Conservation (phyloP, 2,329 filamentous ascomycete genomes). For the Daldinia sp. region DNA sequence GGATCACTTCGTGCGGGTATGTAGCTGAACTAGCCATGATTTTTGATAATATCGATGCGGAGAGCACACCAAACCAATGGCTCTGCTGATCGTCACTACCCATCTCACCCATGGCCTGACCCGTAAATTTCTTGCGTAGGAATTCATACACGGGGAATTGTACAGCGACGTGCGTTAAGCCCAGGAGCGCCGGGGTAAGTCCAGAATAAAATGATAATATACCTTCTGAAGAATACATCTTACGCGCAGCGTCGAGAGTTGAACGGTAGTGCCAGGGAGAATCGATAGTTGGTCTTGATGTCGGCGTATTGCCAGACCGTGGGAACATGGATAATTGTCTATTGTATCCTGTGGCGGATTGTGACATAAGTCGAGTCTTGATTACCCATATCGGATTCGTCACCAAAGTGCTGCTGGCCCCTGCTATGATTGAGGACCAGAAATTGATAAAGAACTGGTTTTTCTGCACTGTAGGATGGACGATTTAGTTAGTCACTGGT, state of each 20-base stretch:
- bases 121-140: conserved; percentile 90
- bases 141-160: conserved; percentile 98
- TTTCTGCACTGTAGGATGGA: conserved; percentile 63
- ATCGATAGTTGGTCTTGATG: conserved; percentile 66
- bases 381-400: conserved; percentile 99
- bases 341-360: conserved; percentile 67
- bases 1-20: conserved; percentile 96
- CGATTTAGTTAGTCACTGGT: conserved; percentile 28
- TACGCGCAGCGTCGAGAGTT: conserved; percentile 90
- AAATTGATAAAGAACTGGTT: conserved; percentile 84
- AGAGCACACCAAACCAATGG: conserved; percentile 86
- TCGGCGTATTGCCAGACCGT: conserved; percentile 65
- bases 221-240: conserved; percentile 95
- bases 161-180: conserved; percentile 93
- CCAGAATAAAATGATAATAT: conserved; percentile 94
- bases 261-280: conserved; percentile 92
- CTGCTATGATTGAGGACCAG: conserved; percentile 90
- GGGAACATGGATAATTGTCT: conserved; percentile 61
- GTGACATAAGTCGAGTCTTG: conserved; percentile 98
- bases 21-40: conserved; percentile 93
- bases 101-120: conserved; percentile 84
- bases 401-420: conserved; percentile 90
- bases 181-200: conserved; percentile 89
- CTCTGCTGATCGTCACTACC: conserved; percentile 67
- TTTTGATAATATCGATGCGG: conserved; percentile 93